Conservation (phyloP, 495 filamentous ascomycete species). For the Pseudevernia furfuracea region DNA sequence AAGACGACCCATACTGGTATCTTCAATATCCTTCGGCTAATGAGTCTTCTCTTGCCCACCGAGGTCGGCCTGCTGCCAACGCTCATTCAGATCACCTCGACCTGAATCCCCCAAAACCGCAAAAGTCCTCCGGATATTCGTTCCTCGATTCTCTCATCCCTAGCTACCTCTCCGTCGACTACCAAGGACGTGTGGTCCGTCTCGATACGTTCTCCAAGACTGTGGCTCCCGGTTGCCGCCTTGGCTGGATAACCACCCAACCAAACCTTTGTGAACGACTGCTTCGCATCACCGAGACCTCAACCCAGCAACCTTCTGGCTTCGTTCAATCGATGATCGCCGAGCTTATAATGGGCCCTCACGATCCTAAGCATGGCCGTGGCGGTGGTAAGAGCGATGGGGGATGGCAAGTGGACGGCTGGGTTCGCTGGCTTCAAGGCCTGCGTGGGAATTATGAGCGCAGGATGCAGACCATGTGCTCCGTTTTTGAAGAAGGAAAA, state of each 20-base stretch:
- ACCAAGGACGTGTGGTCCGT: conserved; percentile 78
- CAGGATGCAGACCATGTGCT: conserved; percentile 71
- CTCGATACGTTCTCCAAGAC: conserved; percentile 81
- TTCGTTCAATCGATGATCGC: conserved; percentile 81
- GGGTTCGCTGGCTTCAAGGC: conserved; percentile 81
- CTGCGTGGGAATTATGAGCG: conserved; percentile 73
- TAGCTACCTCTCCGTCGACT: conserved; percentile 67
- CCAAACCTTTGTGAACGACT: conserved; percentile 68
- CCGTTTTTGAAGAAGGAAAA: conserved; percentile 56
- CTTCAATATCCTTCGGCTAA: conserved; percentile 69
- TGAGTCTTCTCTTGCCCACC: background rate
- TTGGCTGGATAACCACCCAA: conserved; percentile 77
- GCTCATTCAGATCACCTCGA: background rate
- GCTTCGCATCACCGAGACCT: conserved; percentile 60
- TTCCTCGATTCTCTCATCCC: conserved; percentile 84
- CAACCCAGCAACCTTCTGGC: conserved; percentile 76
- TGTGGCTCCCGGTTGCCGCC: conserved; percentile 64
- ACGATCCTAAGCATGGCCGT: conserved; percentile 32
- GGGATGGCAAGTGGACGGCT: conserved; percentile 78
- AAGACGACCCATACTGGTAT: conserved; percentile 97
- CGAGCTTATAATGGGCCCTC: conserved; percentile 65
- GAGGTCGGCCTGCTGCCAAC: background rate
- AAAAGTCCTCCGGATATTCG: conserved; percentile 58
- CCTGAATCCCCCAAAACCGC: background rate
- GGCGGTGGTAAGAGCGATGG: conserved; percentile 37